phyloP scores from a whole-genome alignment of 164 flowering plant species.

The Taxillus chinensis region DNA sequence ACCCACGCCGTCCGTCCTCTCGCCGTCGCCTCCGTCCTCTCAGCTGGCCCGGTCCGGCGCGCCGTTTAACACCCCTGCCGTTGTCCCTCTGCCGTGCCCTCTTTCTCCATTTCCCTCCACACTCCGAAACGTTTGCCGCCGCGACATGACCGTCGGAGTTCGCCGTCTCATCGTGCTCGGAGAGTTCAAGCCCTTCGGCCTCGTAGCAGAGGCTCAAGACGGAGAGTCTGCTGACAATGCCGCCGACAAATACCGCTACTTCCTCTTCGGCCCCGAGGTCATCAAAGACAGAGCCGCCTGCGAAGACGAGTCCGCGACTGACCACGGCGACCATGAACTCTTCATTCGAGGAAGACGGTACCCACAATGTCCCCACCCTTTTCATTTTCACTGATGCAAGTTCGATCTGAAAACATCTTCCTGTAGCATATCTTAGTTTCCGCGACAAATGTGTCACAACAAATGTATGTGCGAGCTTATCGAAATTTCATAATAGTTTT shows the following conservation, averaged over 20 bases:
- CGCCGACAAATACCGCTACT: slow-evolving; percentile 50
- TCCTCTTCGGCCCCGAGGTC: slow-evolving; percentile 58
- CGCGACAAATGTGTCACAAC: no score
- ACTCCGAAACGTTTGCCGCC: no score
- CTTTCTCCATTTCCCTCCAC: no score
- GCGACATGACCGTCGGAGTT: slow-evolving; percentile 38
- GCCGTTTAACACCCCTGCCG: no score
- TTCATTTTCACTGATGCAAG: background rate
- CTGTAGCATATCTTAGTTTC: no score
- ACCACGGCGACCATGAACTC: slow-evolving; percentile 71
- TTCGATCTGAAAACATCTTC: no score
- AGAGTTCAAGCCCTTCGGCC: slow-evolving; percentile 90
- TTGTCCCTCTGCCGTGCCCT: no score
- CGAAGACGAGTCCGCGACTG: slow-evolving; percentile 23
- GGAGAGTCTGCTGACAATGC: slow-evolving; percentile 45
- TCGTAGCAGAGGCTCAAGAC: slow-evolving; percentile 74
- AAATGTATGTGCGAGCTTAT: no score
- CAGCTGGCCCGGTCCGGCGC: no score
- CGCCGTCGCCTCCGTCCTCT: no score
- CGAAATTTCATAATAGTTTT: no score
- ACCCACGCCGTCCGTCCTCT: no score
- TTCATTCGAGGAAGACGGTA: slow-evolving; percentile 85
- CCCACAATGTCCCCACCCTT: background rate
- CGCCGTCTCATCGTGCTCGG: slow-evolving; percentile 65
- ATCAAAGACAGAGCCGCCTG: slow-evolving; percentile 31